Evolutionary conservation across 2,329 filamentous ascomycete genomes (phyloP), one percentile per base, ranked within the genome.

Genomic region (Botrytis squamosa): DNA sequence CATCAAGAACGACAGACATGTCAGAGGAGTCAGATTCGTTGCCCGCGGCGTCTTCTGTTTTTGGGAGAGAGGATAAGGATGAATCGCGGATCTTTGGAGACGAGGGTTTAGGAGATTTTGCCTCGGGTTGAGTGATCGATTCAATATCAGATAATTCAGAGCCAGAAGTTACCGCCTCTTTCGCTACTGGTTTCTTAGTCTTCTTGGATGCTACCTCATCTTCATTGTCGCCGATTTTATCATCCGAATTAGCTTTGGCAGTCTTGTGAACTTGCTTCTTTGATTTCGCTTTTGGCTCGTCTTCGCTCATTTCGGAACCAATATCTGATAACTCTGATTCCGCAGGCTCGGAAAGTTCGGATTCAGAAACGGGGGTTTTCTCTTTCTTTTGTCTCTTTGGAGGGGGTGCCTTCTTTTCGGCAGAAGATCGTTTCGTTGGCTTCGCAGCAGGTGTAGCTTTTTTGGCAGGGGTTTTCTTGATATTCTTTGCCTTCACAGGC

Each of bases 1-100:
- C 93, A 80, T 97, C 95, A 59, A 96, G 84, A n/a, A 97, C 86
- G 6, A 89, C 87, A 0, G 93, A 95, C 82, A 94, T 84, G 71
- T 93, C 91, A 0, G 87, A 88, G 36, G 84, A 84, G 78, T 84
- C 84, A n/a, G 85, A 85, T 60, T 81, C 83, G 18, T 82, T 82
- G 36, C 80, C 79, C 77, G 82, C 83, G 18, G n/a, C 22, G 73
- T 77, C 74, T 70, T 79, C 74, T 6, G 68, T 65, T 62, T 40
- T 75, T 29, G 57, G 38, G 18, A 42, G 59, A 44, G 57, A 70
- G 29, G 64, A 67, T 55, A 73, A 63, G 22, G 71, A 69, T 2
- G 71, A 73, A 33, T 73, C 71, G 33, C n/a, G 71, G 33, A 52
- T 62, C 55, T 77, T 76, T 33, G 75, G 67, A 22, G 74, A 71